phyloP scores from a whole-genome alignment of 768 basidiomycete species.

The Kwoniella bestiolae region DNA sequence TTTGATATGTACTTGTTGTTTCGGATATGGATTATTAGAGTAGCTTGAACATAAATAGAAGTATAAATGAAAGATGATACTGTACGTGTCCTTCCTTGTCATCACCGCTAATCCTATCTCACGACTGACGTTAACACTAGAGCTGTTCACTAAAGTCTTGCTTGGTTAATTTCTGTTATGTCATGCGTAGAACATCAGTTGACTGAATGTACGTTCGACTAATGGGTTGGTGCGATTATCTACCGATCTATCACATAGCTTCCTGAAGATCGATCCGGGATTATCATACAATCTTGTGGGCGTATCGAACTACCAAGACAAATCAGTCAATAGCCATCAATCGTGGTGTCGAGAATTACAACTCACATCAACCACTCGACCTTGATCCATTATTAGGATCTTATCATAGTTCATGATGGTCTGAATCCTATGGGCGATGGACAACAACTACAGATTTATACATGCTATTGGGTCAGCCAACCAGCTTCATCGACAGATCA shows the following conservation, averaged over 20 bases:
- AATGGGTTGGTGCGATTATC: not conserved
- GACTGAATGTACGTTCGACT: too few relatives aligned
- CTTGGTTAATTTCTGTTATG: too few relatives aligned
- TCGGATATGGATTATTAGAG: too few relatives aligned
- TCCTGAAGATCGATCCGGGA: constrained; percentile 69
- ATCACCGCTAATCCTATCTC: too few relatives aligned
- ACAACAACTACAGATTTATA: constrained; percentile 28
- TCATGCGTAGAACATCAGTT: too few relatives aligned
- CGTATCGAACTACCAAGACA: constrained; percentile 32
- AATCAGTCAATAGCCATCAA: not conserved
- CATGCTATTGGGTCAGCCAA: not conserved
- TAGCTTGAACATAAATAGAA: too few relatives aligned
- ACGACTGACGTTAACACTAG: not conserved
- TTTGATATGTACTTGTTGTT: too few relatives aligned
- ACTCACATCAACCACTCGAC: constrained; percentile 48
- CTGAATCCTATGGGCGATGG: constrained; percentile 48
- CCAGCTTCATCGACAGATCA: too few relatives aligned
- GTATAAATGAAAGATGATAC: too few relatives aligned
- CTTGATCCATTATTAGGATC: constrained; percentile 54
- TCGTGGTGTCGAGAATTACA: not conserved
- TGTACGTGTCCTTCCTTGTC: too few relatives aligned
- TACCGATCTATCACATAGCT: constrained; percentile 63
- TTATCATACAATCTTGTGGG: constrained; percentile 40
- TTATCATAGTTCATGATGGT: constrained; percentile 55
- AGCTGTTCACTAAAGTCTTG: not conserved